Conservation (phyloP, 805 yeast genomes). For the Candida germanica region DNA sequence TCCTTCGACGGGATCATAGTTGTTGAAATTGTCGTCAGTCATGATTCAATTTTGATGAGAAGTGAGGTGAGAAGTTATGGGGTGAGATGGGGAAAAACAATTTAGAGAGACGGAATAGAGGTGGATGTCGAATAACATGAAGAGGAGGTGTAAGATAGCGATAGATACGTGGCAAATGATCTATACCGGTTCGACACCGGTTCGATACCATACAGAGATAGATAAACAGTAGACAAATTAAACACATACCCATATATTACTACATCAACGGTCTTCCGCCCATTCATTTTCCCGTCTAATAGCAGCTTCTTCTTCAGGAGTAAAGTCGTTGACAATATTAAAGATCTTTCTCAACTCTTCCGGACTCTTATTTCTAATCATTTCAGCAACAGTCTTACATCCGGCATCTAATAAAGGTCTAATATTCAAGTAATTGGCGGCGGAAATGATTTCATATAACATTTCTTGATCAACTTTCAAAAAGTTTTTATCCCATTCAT, state of each 20-base stretch:
- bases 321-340: constrained; percentile 77
- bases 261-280: constrained; percentile 45
- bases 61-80: no score
- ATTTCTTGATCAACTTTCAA: constrained; percentile 89
- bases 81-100: no score
- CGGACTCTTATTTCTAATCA: constrained; percentile 76
- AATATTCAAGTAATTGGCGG: constrained; percentile 73
- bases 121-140: neutral
- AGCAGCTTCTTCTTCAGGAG: constrained; percentile 86
- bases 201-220: neutral
- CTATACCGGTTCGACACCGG: neutral
- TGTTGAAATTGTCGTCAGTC: no score
- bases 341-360: constrained; percentile 77
- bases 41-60: no score
- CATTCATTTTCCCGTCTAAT: constrained; percentile 85
- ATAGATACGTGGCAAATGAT: neutral
- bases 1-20: no score
- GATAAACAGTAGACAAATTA: neutral
- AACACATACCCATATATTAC: no score
- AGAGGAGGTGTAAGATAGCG: neutral
- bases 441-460: constrained; percentile 74
- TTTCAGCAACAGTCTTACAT: constrained; percentile 76
- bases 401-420: constrained; percentile 74
- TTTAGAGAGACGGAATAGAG: no score
- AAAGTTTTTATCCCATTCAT: constrained; percentile 92